phyloP scores from a whole-genome alignment of 164 flowering plant genomes.

The Magnolia sinica region DNA sequence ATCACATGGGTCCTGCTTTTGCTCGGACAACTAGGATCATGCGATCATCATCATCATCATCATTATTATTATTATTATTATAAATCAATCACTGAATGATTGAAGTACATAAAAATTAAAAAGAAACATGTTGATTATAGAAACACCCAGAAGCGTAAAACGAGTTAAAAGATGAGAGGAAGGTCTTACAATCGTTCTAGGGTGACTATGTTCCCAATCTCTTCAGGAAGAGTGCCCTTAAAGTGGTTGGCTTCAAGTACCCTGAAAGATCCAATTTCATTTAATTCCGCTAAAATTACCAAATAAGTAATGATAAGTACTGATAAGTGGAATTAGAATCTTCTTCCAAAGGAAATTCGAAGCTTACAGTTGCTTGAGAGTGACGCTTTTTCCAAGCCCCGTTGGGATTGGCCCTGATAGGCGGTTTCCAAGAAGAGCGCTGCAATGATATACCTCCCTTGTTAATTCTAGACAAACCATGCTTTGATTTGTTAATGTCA shows the following conservation, averaged over 20 bases:
- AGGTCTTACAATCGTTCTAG: slow-evolving; percentile 22
- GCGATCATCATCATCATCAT: too few relatives aligned
- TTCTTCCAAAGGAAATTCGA: background rate
- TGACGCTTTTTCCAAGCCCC: slow-evolving; percentile 28
- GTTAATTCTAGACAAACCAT: background rate
- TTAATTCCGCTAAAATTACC: background rate
- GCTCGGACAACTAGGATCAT: too few relatives aligned
- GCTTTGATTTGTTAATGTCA: background rate
- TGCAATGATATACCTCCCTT: slow-evolving; percentile 25
- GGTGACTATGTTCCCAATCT: slow-evolving; percentile 28
- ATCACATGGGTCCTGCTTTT: too few relatives aligned
- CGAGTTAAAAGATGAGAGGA: background rate
- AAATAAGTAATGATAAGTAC: too few relatives aligned
- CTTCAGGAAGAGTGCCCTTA: slow-evolving; percentile 29
- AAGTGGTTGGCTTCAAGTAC: slow-evolving; percentile 29
- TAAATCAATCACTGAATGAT: too few relatives aligned
- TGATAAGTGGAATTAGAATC: background rate
- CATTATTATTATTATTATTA: too few relatives aligned
- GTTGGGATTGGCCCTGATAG: slow-evolving; percentile 22
- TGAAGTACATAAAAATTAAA: background rate
- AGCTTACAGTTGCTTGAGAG: slow-evolving; percentile 41
- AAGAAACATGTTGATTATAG: background rate
- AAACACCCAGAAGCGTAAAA: background rate
- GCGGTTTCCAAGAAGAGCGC: slow-evolving; percentile 42
- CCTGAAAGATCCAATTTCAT: slow-evolving; percentile 13